Evolutionary conservation across 208 protist species (phyloP).

Genomic region (Endotrypanum monterogeii): DNA sequence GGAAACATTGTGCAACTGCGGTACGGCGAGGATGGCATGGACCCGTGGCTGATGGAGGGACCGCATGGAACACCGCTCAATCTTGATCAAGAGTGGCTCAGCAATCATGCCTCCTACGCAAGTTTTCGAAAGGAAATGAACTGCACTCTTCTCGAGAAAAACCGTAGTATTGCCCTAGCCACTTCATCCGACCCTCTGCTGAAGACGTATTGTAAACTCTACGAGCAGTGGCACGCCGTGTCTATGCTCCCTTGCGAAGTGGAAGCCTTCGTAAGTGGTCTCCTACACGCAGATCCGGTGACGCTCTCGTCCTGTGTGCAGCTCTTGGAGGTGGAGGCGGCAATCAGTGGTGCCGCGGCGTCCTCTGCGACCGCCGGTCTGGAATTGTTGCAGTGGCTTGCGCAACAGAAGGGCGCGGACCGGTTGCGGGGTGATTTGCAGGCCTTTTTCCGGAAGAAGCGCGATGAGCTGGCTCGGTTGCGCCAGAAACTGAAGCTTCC

Average conservation of each 20-base stretch:
- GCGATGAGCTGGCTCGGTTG: conserved; percentile 55
- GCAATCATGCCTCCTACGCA: conserved; percentile 58
- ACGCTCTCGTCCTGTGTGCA: conserved; percentile 33
- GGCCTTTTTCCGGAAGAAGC: conserved; percentile 70
- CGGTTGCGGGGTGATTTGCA: conserved; percentile 82
- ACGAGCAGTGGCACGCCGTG: conserved; percentile 34
- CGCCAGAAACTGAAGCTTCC: conserved; percentile 60
- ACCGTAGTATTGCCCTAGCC: not conserved
- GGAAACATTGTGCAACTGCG: conserved; percentile 95
- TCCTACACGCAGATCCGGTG: conserved; percentile 40
- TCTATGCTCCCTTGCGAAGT: conserved; percentile 69
- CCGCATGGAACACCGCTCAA: conserved; percentile 74
- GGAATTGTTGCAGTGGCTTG: conserved; percentile 22
- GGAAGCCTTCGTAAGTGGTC: conserved; percentile 38
- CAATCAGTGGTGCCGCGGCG: not conserved
- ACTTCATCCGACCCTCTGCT: conserved; percentile 4
- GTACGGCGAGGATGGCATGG: conserved; percentile 99
- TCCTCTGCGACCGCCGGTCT: conserved; percentile 8
- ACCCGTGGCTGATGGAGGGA: conserved; percentile 98
- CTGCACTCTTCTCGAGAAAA: not conserved
- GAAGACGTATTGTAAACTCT: conserved; percentile 11
- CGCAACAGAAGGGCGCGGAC: conserved; percentile 37
- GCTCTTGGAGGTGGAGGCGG: conserved; percentile 14
- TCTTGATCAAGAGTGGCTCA: conserved; percentile 85
- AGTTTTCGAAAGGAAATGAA: conserved; percentile 30